Percentiles rank a stretch among this genome's conserved stretches.
phyloP scores from a whole-genome alignment of 2,329 filamentous ascomycete genomes.

The Diaporthe ilicicola region DNA sequence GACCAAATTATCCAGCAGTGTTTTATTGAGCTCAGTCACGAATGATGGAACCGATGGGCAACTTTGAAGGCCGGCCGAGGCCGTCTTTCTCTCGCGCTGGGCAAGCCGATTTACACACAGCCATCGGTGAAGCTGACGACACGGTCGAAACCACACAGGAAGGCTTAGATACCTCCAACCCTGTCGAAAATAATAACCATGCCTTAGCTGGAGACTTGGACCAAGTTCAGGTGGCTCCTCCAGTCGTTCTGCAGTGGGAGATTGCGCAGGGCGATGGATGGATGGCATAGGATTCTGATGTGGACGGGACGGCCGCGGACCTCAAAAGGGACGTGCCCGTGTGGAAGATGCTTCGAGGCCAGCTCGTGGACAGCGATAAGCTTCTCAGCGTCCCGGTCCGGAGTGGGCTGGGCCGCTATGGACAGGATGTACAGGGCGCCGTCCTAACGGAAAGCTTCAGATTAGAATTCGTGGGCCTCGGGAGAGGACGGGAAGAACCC shows the following conservation, averaged over 20 bases:
- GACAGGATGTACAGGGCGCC: no score
- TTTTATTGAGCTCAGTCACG: no score
- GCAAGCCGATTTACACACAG: background rate
- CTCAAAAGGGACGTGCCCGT: background rate
- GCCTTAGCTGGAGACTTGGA: background rate
- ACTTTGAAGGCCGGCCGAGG: no score
- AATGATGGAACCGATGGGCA: no score
- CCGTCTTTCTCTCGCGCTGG: background rate
- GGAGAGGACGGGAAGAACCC: no score
- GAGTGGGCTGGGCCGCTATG: background rate
- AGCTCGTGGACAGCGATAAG: slow-evolving; percentile 19
- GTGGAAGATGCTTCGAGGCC: slow-evolving; percentile 10
- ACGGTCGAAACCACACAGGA: background rate
- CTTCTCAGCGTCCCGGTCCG: slow-evolving; percentile 1
- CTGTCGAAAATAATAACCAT: background rate
- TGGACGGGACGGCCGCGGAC: background rate
- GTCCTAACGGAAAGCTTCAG: no score
- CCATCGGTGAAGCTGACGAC: no score
- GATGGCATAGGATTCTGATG: background rate
- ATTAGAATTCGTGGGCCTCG: no score
- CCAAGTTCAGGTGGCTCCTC: background rate
- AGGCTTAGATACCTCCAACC: no score
- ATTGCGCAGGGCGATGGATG: background rate
- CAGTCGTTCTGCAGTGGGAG: slow-evolving; percentile 4
- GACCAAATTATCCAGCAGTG: no score